These are phyloP conservation scores for Brettanomyces anomalus DNA, from an alignment of 805 yeast species.

Conservation along the genomic window DNA sequence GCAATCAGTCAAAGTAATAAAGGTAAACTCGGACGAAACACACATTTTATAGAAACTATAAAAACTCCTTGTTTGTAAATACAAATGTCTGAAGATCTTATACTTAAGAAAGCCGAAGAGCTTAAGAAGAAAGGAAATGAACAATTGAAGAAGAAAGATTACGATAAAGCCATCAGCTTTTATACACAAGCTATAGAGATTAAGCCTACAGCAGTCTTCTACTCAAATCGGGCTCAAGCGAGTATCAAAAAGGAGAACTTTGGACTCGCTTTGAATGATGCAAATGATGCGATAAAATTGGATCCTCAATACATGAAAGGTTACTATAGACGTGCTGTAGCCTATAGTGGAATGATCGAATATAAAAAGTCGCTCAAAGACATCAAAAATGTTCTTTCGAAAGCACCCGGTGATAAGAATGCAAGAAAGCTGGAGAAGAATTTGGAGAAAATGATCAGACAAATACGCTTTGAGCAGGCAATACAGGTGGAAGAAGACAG, in stretches of 20 bases:
- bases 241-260: slow-evolving; percentile 79
- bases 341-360: slow-evolving; percentile 66
- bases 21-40: background rate
- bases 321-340: slow-evolving; percentile 80
- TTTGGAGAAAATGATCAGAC: slow-evolving; percentile 57
- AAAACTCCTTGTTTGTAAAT: background rate
- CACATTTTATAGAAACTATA: background rate
- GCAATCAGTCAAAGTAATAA: background rate
- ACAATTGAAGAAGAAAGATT: slow-evolving; percentile 54
- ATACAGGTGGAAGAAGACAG: slow-evolving; percentile 61
- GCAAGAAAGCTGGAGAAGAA: slow-evolving; percentile 57
- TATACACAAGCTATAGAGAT: slow-evolving; percentile 71
- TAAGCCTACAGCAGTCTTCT: slow-evolving; percentile 53
- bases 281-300: slow-evolving; percentile 57
- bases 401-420: slow-evolving; percentile 58
- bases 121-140: slow-evolving; percentile 67
- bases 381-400: slow-evolving; percentile 51
- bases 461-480: slow-evolving; percentile 77
- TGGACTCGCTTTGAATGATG: slow-evolving; percentile 78
- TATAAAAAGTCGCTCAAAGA: slow-evolving; percentile 68
- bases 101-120: slow-evolving; percentile 26
- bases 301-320: slow-evolving; percentile 69
- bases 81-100: background rate
- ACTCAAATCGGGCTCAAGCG: slow-evolving; percentile 85
- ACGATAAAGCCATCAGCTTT: slow-evolving; percentile 51